Evolutionary conservation across 768 basidiomycete species (phyloP), one percentile per base, ranked within the genome.

Genomic region (Sutorius australiensis): DNA sequence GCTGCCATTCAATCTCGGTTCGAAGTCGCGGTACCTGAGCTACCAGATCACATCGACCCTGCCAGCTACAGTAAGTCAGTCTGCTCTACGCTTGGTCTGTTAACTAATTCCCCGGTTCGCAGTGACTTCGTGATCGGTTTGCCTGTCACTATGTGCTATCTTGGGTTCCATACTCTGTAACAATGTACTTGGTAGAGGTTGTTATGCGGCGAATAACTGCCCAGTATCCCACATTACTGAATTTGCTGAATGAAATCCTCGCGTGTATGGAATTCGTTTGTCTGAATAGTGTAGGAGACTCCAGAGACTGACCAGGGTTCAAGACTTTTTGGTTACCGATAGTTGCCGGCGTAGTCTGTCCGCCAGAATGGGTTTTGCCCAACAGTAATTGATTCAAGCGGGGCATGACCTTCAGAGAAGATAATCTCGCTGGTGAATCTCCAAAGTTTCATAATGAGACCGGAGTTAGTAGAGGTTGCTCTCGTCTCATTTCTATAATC

Each of bases 11-110:
- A 99, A 72, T 85, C 91, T 37, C 76, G 97, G 60, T 99, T 99
- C 76, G 95, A 98, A 68, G 95, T 99, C 30, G 94, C 92, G 31
- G 93, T 99, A 38, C 87, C 95, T 5, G 93, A 95, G 66, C 76
- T 99, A 50, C 95, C 95, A 17, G 92, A 93, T 46, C 87, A 88
- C 63, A 92, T 98, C 61, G 93, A 97, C 65, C 88, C 93, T 39
- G 87, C 93, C 34, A 94, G 86, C 60, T 98, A 98, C 79, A 98
- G 92, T 95, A 63, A 70, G 91, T 84, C 16, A 27, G 13, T 32
- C 9, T 38, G 5, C 6, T 51, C 47, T 16, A 40, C 3, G 21
- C 24, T 56, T 31, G 48, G n/a, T 7, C 19, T 0, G 19, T 32
- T 16, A 47, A 0, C 43, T 58, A 5, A 54, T 17, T 11, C 17